A percentile compares a stretch with the other conserved stretches of the same genome.
phyloP scores from a whole-genome alignment of 495 filamentous ascomycete species.

The Massariosphaeria phaeospora region DNA sequence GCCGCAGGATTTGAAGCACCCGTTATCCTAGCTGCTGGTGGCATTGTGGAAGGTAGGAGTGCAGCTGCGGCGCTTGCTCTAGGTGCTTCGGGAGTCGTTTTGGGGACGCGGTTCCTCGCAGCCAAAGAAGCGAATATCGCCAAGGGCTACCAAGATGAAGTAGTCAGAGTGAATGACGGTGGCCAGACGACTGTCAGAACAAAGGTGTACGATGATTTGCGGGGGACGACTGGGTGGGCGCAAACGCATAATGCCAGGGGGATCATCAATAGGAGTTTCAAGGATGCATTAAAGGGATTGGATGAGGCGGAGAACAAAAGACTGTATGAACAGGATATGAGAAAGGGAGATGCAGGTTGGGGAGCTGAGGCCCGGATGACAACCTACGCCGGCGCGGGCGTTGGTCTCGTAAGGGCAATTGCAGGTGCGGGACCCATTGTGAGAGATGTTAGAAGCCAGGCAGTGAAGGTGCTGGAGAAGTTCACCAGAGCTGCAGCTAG shows the following conservation, averaged over 20 bases:
- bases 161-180: slow-evolving; percentile 59
- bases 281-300: slow-evolving; percentile 54
- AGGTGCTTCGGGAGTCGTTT: slow-evolving; percentile 60
- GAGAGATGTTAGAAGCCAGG: slow-evolving; percentile 39
- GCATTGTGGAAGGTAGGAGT: slow-evolving; percentile 63
- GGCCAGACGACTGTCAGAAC: slow-evolving; percentile 61
- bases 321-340: slow-evolving; percentile 50
- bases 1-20: slow-evolving; percentile 15
- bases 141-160: slow-evolving; percentile 55
- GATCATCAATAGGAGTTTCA: slow-evolving; percentile 58
- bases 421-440: slow-evolving; percentile 46
- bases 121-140: slow-evolving; percentile 58
- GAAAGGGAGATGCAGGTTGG: slow-evolving; percentile 55
- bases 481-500: too few relatives aligned
- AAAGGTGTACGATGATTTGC: slow-evolving; percentile 62
- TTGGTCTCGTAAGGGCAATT: slow-evolving; percentile 50
- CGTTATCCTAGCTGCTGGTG: slow-evolving; percentile 63
- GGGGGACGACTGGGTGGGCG: slow-evolving; percentile 68
- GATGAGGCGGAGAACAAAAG: slow-evolving; percentile 55
- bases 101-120: slow-evolving; percentile 73
- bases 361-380: slow-evolving; percentile 59
- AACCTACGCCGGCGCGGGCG: slow-evolving; percentile 60
- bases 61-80: slow-evolving; percentile 60
- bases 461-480: slow-evolving; percentile 22
- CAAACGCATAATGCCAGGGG: slow-evolving; percentile 56